Percentiles rank a stretch among this genome's conserved stretches.
Conservation (phyloP, 2,329 filamentous ascomycete genomes). For the Dactylellina leptospora region DNA sequence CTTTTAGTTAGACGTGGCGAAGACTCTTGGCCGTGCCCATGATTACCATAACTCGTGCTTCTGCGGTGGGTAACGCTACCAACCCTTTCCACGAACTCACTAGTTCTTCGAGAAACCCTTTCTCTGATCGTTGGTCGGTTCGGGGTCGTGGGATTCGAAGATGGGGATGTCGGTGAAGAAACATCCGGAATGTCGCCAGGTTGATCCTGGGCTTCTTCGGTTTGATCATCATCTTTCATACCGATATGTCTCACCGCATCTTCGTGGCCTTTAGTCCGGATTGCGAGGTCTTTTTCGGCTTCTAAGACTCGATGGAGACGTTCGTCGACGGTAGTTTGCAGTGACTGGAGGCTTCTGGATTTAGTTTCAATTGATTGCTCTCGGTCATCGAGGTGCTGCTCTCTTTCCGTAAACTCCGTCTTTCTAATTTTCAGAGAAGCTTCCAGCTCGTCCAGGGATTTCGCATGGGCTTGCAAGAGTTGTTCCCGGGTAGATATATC, state of each 20-base stretch:
- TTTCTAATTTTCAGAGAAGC: constrained; percentile 9
- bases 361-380: constrained; percentile 24
- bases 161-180: not conserved
- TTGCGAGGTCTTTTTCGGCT: constrained; percentile 27
- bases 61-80: constrained; percentile 19
- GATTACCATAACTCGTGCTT: constrained; percentile 21
- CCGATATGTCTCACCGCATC: constrained; percentile 23
- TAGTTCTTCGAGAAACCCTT: constrained; percentile 29
- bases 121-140: constrained; percentile 37
- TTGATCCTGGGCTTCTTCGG: not conserved
- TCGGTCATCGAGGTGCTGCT: constrained; percentile 17
- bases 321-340: constrained; percentile 37
- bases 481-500: constrained; percentile 23
- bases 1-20: constrained; percentile 22
- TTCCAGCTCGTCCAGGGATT: constrained; percentile 23
- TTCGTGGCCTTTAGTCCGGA: constrained; percentile 18
- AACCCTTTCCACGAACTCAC: constrained; percentile 24
- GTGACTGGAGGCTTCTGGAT: constrained; percentile 10
- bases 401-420: constrained; percentile 17
- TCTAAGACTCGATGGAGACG: constrained; percentile 13
- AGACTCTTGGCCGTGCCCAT: not conserved
- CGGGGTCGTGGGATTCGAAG: not conserved
- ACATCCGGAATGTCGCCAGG: constrained; percentile 19
- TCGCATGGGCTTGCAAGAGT: constrained; percentile 19
- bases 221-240: not conserved